phyloP scores from a whole-genome alignment of 2,329 filamentous ascomycete genomes.

The Zasmidium angulare region DNA sequence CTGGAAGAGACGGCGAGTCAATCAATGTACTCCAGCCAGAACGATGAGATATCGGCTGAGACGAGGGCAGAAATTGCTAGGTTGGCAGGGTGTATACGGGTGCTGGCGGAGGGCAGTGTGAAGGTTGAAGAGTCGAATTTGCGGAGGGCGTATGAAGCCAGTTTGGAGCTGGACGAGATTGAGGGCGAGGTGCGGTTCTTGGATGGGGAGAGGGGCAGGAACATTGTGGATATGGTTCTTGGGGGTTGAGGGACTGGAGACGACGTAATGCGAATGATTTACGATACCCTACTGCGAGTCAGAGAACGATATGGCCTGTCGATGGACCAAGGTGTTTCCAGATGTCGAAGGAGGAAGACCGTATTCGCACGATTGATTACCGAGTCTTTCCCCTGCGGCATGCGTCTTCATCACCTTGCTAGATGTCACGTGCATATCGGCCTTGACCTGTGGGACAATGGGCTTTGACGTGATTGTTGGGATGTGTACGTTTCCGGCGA shows the following conservation, averaged over 20 bases:
- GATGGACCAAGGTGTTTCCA: neutral
- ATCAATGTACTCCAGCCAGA: slow-evolving; percentile 92
- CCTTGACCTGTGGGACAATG: neutral
- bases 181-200: slow-evolving; percentile 53
- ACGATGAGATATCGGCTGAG: slow-evolving; percentile 74
- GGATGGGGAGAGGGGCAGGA: slow-evolving; percentile 38
- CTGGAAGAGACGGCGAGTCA: slow-evolving; percentile 84
- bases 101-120: slow-evolving; percentile 77
- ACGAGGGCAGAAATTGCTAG: slow-evolving; percentile 87
- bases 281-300: neutral
- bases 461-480: neutral
- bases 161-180: slow-evolving; percentile 69
- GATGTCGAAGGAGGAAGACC: neutral
- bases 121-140: slow-evolving; percentile 90
- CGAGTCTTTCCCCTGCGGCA: neutral
- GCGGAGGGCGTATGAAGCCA: slow-evolving; percentile 76
- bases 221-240: slow-evolving; percentile 38
- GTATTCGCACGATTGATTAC: neutral
- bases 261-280: neutral
- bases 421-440: neutral
- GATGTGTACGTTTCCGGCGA: neutral
- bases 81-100: slow-evolving; percentile 75
- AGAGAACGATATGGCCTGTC: neutral
- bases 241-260: slow-evolving; percentile 8
- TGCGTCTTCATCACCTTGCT: neutral